Evolutionary conservation across 2,329 filamentous ascomycete genomes (phyloP), one percentile per base, ranked within the genome.

Genomic region (Pezicula radicicola): DNA sequence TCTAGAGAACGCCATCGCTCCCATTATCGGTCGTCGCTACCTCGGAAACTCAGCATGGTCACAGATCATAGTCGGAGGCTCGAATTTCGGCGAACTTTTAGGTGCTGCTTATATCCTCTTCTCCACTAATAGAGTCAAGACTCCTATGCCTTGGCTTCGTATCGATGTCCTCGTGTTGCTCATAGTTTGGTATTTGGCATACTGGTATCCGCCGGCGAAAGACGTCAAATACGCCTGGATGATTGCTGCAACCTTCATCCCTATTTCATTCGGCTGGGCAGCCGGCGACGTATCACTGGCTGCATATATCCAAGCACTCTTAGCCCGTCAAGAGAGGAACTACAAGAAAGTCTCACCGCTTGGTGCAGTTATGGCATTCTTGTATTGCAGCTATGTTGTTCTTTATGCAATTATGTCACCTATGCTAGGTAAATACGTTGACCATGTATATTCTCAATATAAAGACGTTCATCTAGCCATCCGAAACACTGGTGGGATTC

Each of bases 231-330:
- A 77, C 53, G 75, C 75, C 5, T 78, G 71, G 75, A 70, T 73
- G 15, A 69, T 72, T 21, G 73, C 69, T 3, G 73, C 70, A 3
- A 73, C 73, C 0, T 75, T 78, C 52, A 62, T 76, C 16, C 75
- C 75, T 2, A 68, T 76, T 46, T 72, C 70, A 2, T 76, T 77
- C 47, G 75, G 75, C 16, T 79, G 75, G 75, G 76, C 76, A 1
- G 75, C 76, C 4, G 75, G 75, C n/a, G 75, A 78, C 49, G 75
- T 78, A 12, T 76, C 74, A 4, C 70, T 78, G 0, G 73, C 73
- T 1, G 76, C 76, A 2, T 78, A 77, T 59, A 76, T 78, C 47
- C 76, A 79, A 58, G 74, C 75, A 3, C 72, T 72, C 6, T 68
- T 78, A n/a, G 21, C 41, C 1, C 67, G 74, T 21, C 65, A 73